These are phyloP conservation scores for Bacterosira constricta DNA, from an alignment of 108 stramenopile genomes.

Conservation along the genomic window DNA sequence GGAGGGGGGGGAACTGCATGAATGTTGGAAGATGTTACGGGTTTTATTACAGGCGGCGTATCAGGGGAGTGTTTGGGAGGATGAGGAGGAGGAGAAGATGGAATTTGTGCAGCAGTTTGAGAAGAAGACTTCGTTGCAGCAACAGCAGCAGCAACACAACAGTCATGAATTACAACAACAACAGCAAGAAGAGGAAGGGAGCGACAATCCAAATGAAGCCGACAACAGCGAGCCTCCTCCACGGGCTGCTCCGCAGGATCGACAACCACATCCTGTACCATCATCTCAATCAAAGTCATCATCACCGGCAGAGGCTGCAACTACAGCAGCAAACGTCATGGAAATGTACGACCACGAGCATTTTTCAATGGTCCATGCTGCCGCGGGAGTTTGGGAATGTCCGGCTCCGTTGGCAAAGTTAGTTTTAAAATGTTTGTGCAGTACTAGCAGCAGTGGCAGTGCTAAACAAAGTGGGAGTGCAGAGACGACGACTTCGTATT, in stretches of 20 bases:
- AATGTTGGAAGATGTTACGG: conserved; percentile 53
- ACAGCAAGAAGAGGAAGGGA: background rate
- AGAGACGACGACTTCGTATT: background rate
- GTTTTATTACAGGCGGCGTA: conserved; percentile 54
- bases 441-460: background rate
- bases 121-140: background rate
- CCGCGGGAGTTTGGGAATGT: conserved; percentile 45
- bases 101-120: background rate
- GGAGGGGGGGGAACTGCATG: conserved; percentile 50
- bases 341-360: conserved; percentile 33
- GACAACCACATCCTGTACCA: background rate
- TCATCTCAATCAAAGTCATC: background rate
- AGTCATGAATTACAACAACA: no score
- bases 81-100: conserved; percentile 5
- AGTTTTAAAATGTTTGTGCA: conserved; percentile 45
- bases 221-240: no score
- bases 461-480: background rate
- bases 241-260: conserved; percentile 11
- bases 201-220: background rate
- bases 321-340: conserved; percentile 13
- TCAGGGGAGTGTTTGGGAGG: conserved; percentile 36
- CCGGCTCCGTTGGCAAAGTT: conserved; percentile 47
- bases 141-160: no score
- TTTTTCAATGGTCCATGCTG: conserved; percentile 53
- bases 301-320: background rate